Evolutionary conservation across 257 asterid species (phyloP).

Genomic region (Solanum lignicaule): DNA sequence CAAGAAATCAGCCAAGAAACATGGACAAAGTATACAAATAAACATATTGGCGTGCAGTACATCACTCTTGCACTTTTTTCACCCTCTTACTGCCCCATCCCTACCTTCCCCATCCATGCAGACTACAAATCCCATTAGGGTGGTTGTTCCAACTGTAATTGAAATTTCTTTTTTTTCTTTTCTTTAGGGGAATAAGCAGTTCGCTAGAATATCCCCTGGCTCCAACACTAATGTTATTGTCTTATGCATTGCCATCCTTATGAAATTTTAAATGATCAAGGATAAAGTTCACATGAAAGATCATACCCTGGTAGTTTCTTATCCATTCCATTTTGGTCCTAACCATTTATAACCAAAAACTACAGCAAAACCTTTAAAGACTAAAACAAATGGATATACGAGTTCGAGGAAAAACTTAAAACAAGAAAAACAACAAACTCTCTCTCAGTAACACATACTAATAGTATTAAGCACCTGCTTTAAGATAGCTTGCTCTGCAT

Average conservation of each 20-base stretch:
- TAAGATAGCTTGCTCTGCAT: constrained; percentile 70
- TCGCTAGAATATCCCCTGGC: neutral
- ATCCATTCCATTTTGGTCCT: neutral
- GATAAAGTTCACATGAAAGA: neutral
- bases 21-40: neutral
- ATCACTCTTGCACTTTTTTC: neutral
- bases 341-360: neutral
- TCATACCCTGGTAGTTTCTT: neutral
- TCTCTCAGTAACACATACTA: neutral
- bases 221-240: neutral
- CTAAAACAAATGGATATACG: neutral
- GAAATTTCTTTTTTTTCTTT: neutral
- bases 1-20: neutral
- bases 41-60: neutral
- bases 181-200: neutral
- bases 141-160: neutral
- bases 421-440: neutral
- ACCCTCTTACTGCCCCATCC: neutral
- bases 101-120: neutral
- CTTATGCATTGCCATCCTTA: neutral
- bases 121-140: neutral
- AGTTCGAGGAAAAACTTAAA: neutral
- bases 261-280: neutral
- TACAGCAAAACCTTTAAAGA: neutral
- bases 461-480: constrained; percentile 51